Evolutionary conservation across 2,329 filamentous ascomycete genomes (phyloP), one percentile per base, ranked within the genome.

Genomic region (Aspergillus piperis): DNA sequence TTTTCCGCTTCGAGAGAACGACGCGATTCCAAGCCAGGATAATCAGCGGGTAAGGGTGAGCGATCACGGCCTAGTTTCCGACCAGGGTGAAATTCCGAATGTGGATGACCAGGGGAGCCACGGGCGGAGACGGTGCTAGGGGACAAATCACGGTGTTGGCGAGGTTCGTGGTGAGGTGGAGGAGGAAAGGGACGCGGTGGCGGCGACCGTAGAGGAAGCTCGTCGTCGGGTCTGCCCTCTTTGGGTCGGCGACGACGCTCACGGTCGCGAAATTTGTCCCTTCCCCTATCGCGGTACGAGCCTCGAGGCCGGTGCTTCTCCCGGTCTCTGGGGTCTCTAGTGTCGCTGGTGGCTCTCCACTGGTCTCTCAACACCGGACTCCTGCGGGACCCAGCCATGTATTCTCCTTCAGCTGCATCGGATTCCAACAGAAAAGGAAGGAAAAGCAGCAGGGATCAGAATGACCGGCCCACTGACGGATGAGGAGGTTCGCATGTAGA

Each of bases 311-410:
- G 70, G 62, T 70, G 71, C 62, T 66, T 68, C 58, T 75, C 70
- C 63, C 68, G 70, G 54, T 74, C 72, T 70, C 66, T 72, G 60
- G 68, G 68, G 63, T 78, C 73, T 70, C 72, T 71, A 62, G 68
- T 69, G 64, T 80, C 75, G 67, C 73, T 73, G 71, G 78, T 72
- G 70, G 71, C 75, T 75, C 76, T 81, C 79, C 80, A 80, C 75
- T 80, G 74, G 72, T 81, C 76, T 79, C 75, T 82, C 78, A 81
- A 75, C 71, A 77, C 75, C 72, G 78, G 78, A 76, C 77, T 80
- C 75, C 75, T 76, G 75, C 73, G 77, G 72, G 78, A 79, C 73
- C 77, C 78, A 76, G 80, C 80, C 80, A 82, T 82, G 75, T 77
- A 77, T 72, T 70, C 69, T 67, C 64, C 65, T 70, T 70, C 71